These are phyloP conservation scores for Chlamydomonas sphaeroides DNA, from an alignment of 139 green algal species.

Conservation along the genomic window DNA sequence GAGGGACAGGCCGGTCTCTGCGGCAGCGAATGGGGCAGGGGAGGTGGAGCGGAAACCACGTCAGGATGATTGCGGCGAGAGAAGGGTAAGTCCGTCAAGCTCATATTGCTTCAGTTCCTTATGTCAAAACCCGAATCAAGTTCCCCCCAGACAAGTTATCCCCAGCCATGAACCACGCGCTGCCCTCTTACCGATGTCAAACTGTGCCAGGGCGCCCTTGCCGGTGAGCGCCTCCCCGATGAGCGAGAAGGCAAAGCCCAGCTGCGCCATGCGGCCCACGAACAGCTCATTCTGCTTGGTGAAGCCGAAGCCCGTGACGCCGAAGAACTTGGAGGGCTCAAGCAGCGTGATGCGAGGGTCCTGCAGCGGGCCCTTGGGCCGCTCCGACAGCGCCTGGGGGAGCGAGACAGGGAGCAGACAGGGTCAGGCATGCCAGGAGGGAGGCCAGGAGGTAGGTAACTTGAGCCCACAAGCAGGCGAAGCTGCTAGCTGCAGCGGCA, in stretches of 20 bases:
- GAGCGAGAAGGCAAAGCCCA: conserved; percentile 81
- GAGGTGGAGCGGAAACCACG: neutral
- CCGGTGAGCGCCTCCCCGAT: conserved; percentile 81
- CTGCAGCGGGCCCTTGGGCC: conserved; percentile 65
- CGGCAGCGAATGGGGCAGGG: neutral
- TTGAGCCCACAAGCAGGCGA: too few species aligned
- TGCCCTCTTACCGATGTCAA: conserved; percentile 61
- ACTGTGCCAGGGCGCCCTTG: conserved; percentile 72
- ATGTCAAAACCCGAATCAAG: too few species aligned
- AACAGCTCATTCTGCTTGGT: conserved; percentile 84
- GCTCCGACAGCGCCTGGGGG: too few species aligned
- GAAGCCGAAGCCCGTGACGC: conserved; percentile 65
- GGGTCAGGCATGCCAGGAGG: too few species aligned
- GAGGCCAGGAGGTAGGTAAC: too few species aligned
- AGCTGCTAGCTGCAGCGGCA: too few species aligned
- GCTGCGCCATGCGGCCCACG: conserved; percentile 80
- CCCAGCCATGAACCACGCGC: conserved; percentile 23
- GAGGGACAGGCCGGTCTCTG: conserved; percentile 73
- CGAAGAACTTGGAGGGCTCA: conserved; percentile 62
- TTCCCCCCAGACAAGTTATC: too few species aligned
- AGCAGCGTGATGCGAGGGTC: conserved; percentile 63
- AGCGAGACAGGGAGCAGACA: too few species aligned
- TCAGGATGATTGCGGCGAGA: too few species aligned
- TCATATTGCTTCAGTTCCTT: neutral
- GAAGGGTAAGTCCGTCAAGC: neutral